Evolutionary conservation across 2,329 filamentous ascomycete species (phyloP).

Genomic region (Talaromyces sp.): DNA sequence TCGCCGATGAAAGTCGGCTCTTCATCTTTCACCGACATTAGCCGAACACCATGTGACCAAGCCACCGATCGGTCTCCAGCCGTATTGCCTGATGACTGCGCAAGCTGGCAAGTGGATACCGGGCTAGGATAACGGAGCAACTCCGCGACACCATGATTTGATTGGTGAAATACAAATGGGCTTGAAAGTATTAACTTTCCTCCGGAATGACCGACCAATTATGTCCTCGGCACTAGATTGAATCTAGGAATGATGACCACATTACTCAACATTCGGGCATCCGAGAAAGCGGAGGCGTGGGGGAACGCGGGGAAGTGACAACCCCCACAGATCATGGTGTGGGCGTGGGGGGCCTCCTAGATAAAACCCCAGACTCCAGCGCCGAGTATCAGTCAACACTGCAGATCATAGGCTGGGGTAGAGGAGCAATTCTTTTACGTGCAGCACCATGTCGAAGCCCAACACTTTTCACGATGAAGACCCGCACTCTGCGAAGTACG

Average conservation of each 20-base stretch:
- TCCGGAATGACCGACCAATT: not conserved
- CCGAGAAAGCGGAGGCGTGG: conserved; percentile 14
- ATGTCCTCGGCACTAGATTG: not conserved
- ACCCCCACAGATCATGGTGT: conserved; percentile 6
- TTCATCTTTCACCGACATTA: not conserved
- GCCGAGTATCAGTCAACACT: not conserved
- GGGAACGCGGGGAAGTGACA: conserved; percentile 18
- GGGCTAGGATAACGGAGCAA: not conserved
- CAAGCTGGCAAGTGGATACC: not conserved
- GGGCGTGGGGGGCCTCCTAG: conserved; percentile 10
- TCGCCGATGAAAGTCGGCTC: not conserved
- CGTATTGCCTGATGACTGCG: not conserved
- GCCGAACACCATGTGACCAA: not conserved
- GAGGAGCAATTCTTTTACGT: not conserved
- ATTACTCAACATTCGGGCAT: not conserved
- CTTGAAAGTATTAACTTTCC: not conserved
- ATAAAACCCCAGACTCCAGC: conserved; percentile 6
- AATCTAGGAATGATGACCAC: not conserved
- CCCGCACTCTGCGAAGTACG: conserved; percentile 10
- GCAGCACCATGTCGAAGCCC: conserved; percentile 21
- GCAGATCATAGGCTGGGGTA: not conserved
- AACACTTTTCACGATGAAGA: conserved; percentile 24
- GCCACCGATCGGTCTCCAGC: not conserved
- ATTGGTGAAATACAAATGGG: not conserved
- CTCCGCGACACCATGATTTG: not conserved